Evolutionary conservation across 225 moss, liverwort and hornwort genomes (phyloP).

Genomic region (Marchantia polymorpha): DNA sequence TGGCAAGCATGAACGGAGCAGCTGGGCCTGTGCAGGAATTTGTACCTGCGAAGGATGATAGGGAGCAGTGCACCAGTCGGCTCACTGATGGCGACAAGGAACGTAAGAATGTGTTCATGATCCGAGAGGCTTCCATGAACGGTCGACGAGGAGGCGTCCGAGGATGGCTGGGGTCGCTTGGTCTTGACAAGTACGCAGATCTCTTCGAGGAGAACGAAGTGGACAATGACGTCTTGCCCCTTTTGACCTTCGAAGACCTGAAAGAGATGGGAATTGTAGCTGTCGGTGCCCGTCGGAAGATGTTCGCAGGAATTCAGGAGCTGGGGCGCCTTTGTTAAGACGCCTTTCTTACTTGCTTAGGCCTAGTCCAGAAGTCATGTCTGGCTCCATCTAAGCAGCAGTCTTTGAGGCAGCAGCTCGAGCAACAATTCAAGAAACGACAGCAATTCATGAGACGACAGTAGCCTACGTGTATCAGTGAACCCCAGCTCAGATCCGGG

Average conservation of each 20-base stretch:
- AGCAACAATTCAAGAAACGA: background rate
- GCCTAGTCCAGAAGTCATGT: background rate
- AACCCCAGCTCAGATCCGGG: constrained; percentile 1
- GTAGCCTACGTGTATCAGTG: background rate
- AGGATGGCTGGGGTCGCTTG: constrained; percentile 75
- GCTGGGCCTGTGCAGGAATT: constrained; percentile 18
- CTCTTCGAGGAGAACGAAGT: constrained; percentile 86
- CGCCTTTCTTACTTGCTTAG: background rate
- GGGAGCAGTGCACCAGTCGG: constrained; percentile 38
- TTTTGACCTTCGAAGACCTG: constrained; percentile 90
- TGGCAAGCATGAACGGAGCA: constrained; percentile 26
- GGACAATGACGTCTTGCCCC: constrained; percentile 75
- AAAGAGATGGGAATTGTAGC: constrained; percentile 89
- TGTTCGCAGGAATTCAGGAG: constrained; percentile 76
- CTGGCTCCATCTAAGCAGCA: background rate
- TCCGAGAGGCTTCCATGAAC: constrained; percentile 41
- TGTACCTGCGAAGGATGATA: constrained; percentile 20
- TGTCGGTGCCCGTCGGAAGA: constrained; percentile 87
- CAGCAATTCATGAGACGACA: background rate
- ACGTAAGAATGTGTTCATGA: constrained; percentile 19
- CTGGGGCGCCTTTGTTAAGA: constrained; percentile 25
- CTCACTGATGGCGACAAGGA: constrained; percentile 45
- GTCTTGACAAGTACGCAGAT: constrained; percentile 72
- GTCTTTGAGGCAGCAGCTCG: background rate
- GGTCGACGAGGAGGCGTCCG: constrained; percentile 53